Evolutionary conservation across 371 early-diverging fungal species (phyloP).

Genomic region (Phascolomyces articulosus): DNA sequence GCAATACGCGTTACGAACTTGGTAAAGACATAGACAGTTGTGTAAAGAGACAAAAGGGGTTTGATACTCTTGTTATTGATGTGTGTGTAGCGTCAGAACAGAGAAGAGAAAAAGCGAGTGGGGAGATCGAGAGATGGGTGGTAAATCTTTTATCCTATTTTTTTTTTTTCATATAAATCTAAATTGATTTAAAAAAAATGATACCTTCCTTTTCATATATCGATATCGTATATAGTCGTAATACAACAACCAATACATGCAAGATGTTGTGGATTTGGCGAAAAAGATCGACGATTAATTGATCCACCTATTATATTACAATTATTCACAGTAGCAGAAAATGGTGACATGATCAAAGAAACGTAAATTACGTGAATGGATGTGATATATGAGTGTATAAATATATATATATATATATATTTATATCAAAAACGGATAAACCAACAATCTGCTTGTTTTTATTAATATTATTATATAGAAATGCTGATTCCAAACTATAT

Average conservation of each 20-base stretch:
- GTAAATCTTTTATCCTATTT: not conserved
- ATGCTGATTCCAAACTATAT: slow-evolving; percentile 14
- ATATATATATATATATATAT: not conserved
- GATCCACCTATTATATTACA: slow-evolving; percentile 74
- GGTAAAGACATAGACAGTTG: slow-evolving; percentile 11
- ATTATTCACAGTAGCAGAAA: slow-evolving; percentile 30
- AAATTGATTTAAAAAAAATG: no score
- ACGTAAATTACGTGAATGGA: no score
- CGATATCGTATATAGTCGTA: slow-evolving; percentile 42
- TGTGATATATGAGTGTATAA: no score
- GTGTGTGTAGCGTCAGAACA: no score
- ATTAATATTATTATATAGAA: not conserved
- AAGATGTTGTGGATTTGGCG: slow-evolving; percentile 74
- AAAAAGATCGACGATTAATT: slow-evolving; percentile 71
- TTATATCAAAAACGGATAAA: not conserved
- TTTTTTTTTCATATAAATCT: not conserved
- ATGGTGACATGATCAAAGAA: slow-evolving; percentile 14
- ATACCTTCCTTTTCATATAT: no score
- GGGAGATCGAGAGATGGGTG: no score
- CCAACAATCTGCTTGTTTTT: not conserved
- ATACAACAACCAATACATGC: slow-evolving; percentile 71
- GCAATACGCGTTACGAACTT: slow-evolving; percentile 14
- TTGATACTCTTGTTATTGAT: no score
- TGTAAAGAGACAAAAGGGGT: no score
- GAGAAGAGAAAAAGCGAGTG: no score